These are phyloP conservation scores for Suillus lakei DNA, from an alignment of 768 basidiomycete genomes.

Conservation along the genomic window DNA sequence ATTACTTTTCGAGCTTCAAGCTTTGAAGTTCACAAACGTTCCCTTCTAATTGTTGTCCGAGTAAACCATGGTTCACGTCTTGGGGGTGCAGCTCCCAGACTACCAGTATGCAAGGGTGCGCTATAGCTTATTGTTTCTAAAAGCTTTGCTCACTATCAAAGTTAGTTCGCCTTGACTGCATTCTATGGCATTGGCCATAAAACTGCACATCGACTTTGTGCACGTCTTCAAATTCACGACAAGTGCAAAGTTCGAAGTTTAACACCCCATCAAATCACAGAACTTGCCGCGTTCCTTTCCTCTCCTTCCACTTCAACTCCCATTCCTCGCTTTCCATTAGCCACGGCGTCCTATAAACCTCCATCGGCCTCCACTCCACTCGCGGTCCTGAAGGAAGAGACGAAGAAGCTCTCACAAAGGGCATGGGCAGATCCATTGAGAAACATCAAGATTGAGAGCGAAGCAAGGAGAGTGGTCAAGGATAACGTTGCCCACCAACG, in stretches of 20 bases:
- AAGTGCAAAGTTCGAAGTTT: conserved; percentile 80
- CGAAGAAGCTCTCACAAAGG: conserved; percentile 40
- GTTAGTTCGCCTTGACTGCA: conserved; percentile 84
- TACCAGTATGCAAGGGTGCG: conserved; percentile 75
- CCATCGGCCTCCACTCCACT: conserved; percentile 44
- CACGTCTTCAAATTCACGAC: conserved; percentile 92
- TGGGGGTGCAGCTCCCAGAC: conserved; percentile 84
- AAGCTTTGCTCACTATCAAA: conserved; percentile 4
- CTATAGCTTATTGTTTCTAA: conserved; percentile 10
- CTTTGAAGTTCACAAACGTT: conserved; percentile 13
- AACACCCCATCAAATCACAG: conserved; percentile 85
- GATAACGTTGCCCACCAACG: conserved; percentile 94
- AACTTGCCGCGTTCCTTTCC: conserved; percentile 92
- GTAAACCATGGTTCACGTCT: conserved; percentile 78
- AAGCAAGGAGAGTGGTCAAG: conserved; percentile 78
- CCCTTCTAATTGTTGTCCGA: background rate
- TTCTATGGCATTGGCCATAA: conserved; percentile 88
- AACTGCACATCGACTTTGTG: conserved; percentile 82
- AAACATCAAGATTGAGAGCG: conserved; percentile 84
- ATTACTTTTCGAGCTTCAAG: conserved; percentile 8
- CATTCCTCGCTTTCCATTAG: conserved; percentile 70
- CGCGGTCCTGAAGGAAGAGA: conserved; percentile 31
- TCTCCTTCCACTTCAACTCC: conserved; percentile 79
- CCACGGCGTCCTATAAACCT: conserved; percentile 54
- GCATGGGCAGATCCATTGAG: conserved; percentile 64